These are phyloP conservation scores for Rauvolfia tetraphylla DNA, from an alignment of 257 asterid species.

Conservation along the genomic window DNA sequence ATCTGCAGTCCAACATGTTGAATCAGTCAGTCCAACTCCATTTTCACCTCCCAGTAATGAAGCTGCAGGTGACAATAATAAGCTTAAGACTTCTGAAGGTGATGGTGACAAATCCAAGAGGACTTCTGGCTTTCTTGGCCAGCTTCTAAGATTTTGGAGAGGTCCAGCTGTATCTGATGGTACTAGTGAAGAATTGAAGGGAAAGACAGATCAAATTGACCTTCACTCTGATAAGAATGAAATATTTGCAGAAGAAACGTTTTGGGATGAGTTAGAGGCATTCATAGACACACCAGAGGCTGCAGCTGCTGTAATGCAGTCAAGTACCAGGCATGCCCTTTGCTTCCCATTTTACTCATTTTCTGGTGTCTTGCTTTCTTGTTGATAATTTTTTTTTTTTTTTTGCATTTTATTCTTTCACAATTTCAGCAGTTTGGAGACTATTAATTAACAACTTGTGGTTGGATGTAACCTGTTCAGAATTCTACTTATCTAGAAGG, in stretches of 20 bases:
- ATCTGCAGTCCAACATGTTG: slow-evolving; percentile 22
- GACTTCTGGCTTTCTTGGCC: slow-evolving; percentile 26
- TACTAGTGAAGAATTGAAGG: slow-evolving; percentile 25
- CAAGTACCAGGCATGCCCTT: slow-evolving; percentile 58
- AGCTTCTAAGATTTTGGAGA: slow-evolving; percentile 38
- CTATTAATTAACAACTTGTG: background rate
- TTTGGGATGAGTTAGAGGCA: slow-evolving; percentile 63
- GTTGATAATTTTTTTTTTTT: background rate
- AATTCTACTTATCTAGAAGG: background rate
- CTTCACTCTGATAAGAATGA: slow-evolving; percentile 25
- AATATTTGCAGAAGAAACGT: slow-evolving; percentile 45
- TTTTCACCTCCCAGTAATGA: slow-evolving; percentile 43
- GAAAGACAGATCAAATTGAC: slow-evolving; percentile 21
- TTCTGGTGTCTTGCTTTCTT: slow-evolving; percentile 1
- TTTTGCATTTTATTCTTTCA: background rate
- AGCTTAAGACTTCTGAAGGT: slow-evolving; percentile 20
- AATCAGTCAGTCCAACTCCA: slow-evolving; percentile 26
- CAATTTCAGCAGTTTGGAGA: background rate
- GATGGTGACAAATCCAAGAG: slow-evolving; percentile 23
- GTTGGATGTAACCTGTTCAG: background rate
- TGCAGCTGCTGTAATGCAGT: slow-evolving; percentile 40
- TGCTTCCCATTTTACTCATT: slow-evolving; percentile 7
- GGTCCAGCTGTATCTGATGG: slow-evolving; percentile 25
- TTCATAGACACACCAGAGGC: slow-evolving; percentile 50
- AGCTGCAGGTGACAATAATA: slow-evolving; percentile 18